Base-by-base conservation (phyloP, 805 yeast genomes). In the Metschnikowia chrysomelidarum region DNA sequence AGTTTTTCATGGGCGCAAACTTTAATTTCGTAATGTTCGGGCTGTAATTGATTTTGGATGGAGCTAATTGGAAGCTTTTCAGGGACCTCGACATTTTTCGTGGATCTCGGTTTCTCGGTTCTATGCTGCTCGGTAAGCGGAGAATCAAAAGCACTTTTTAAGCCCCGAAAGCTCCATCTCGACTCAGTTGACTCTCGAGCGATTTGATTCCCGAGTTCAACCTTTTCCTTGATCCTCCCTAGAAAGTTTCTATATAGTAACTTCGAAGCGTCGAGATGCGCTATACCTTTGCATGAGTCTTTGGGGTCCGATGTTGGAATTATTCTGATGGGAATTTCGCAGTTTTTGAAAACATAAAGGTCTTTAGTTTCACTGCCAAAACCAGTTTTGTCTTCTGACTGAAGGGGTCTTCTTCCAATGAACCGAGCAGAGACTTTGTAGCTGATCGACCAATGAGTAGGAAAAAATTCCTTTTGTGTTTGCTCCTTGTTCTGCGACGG, bases 351-450 rank as follows among this genome's bases (percentile, higher is more conserved):
- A 20, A 66, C 63, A 17, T 64, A 56, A 41, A 55, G 64, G 46
- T 67, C 72, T 37, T 66, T 69, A 43, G 69, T 69, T 19, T 36
- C 49, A 13, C 50, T 31, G 38, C 55, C 57, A n/a, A n/a, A n/a
- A 60, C 54, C 41, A 64, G 48, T 26, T 49, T 53, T 4, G 69
- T 65, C 36, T 62, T 65, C 39, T 55, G 57, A 25, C 54, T 44
- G 12, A 57, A 58, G 66, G 19, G 60, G 52, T 0, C 70, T 67
- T 20, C 53, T 61, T 5, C 71, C 72, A 21, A 67, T 60, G 23
- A 67, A 57, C 43, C 71, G 56, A 9, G 70, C 69, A 36, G 56
- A 61, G 5, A 67, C 60, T 24, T 61, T 56, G 43, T 65, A 67
- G 28, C 48, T 50, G 4, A 64, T 51, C 7, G 60, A 54, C 7